Conservation (phyloP, 2,329 filamentous ascomycete genomes). For the Microsporum canis region DNA sequence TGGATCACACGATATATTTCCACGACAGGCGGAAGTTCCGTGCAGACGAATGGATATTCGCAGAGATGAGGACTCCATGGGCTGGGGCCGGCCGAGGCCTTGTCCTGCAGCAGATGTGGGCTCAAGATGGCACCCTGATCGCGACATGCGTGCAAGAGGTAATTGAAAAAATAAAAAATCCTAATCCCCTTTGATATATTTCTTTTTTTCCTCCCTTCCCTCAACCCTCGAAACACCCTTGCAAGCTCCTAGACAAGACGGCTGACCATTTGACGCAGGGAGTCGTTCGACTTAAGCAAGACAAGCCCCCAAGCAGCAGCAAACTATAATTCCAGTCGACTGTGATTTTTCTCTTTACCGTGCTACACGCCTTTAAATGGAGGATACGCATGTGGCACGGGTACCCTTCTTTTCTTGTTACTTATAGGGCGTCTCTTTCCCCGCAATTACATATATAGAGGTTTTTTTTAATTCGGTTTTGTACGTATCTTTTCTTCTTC, state of each 20-base stretch:
- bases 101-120: constrained; percentile 41
- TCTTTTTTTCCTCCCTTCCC: constrained; percentile 7
- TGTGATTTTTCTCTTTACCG: not conserved
- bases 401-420: not conserved
- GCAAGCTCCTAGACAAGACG: not conserved
- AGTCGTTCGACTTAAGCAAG: constrained; percentile 37
- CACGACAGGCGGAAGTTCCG: constrained; percentile 39
- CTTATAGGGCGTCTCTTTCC: not conserved
- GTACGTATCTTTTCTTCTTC: not conserved
- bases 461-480: not conserved
- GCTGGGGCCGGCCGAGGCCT: constrained; percentile 40
- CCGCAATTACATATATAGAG: constrained; percentile 3
- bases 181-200: not conserved
- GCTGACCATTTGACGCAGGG: constrained; percentile 23
- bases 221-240: not conserved
- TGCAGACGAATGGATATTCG: constrained; percentile 42
- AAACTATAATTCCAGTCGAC: constrained; percentile 12
- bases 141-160: constrained; percentile 43
- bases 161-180: constrained; percentile 15
- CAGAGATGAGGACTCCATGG: constrained; percentile 42
- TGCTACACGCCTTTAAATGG: constrained; percentile 3
- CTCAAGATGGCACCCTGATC: constrained; percentile 37
- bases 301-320: constrained; percentile 18
- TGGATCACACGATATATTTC: constrained; percentile 43
- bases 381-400: not conserved